Evolutionary conservation across 768 basidiomycete genomes (phyloP), one percentile per base, ranked within the genome.

Genomic region (Gloeostereum incarnatum): DNA sequence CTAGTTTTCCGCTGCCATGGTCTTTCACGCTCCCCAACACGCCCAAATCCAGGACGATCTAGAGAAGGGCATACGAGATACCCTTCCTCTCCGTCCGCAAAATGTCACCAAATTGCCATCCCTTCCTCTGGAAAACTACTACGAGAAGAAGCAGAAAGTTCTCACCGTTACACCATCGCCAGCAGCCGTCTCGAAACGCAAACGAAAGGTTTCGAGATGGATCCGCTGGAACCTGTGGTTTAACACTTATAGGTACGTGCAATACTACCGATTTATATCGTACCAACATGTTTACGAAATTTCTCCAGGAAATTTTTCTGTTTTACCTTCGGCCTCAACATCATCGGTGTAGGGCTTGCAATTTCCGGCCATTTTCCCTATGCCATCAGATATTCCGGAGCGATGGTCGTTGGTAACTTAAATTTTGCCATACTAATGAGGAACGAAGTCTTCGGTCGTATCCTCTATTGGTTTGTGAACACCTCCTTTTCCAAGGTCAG

Each of bases 401-500:
- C 81, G 26, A 66, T 85, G 49, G 79, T 77, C 6, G 64, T 81
- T 5, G 83, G 77, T 0, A 87, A 87, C 45, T 59, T 87, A 50
- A 78, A 78, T 53, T 65, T 81, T 35, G 71, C 81, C 4, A 73
- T 86, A 36, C 63, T 86, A 20, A 76, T 86, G 71, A 69, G 83
- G 8, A 87, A 86, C 50, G 83, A 87, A 46, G 67, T 83, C 9
- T 86, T 87, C 41, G 79, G 81, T 18, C 81, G 83, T 21, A 45
- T 75, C 26, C 54, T 87, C 14, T 87, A 83, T 51, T 53, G 67
- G 38, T 57, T 80, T 36, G 69, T 81, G 43, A 87, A 83, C 54
- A 79, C 75, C 0, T 59, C 56, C 44, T 84, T 86, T 42, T 79
- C 81, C 17, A 85, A 83, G 69, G 79, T 75, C 46, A 8, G 55